Percentiles rank a stretch among this genome's conserved stretches.
Evolutionary conservation across 1,284 basidiomycete genomes (phyloP).

Genomic region (Wolfiporia cocos): DNA sequence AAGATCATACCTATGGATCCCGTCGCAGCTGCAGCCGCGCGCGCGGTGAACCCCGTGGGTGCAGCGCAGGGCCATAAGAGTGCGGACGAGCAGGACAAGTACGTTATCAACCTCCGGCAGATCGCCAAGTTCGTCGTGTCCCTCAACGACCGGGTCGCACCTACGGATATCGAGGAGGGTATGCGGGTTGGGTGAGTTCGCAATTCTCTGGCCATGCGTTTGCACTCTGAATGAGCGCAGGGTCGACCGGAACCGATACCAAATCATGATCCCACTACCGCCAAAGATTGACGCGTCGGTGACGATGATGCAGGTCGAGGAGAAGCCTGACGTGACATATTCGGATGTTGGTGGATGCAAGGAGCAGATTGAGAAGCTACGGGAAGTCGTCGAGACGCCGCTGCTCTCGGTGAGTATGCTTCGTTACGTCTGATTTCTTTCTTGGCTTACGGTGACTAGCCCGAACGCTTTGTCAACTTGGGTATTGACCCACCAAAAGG

Average conservation of each 20-base stretch:
- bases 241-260: slow-evolving; percentile 93
- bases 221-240: slow-evolving; percentile 29
- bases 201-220: background rate
- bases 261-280: slow-evolving; percentile 99
- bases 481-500: slow-evolving; percentile 99
- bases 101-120: slow-evolving; percentile 99
- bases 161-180: slow-evolving; percentile 98
- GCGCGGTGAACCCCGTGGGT: slow-evolving; percentile 65
- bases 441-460: slow-evolving; percentile 43
- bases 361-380: slow-evolving; percentile 98
- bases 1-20: slow-evolving; percentile 91
- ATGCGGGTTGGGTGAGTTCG: slow-evolving; percentile 93
- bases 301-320: slow-evolving; percentile 99
- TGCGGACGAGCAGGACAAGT: slow-evolving; percentile 96
- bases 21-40: slow-evolving; percentile 65
- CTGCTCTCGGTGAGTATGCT: slow-evolving; percentile 71
- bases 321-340: slow-evolving; percentile 98
- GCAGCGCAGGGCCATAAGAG: slow-evolving; percentile 82
- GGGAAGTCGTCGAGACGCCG: slow-evolving; percentile 99
- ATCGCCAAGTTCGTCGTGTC: slow-evolving; percentile 99
- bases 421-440: slow-evolving; percentile 5
- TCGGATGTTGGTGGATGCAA: slow-evolving; percentile 98
- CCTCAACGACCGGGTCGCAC: slow-evolving; percentile 92
- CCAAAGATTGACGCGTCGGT: slow-evolving; percentile 99
- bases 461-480: slow-evolving; percentile 95